A percentile compares a stretch with the other conserved stretches of the same genome.
These are phyloP conservation scores for Lachancea cidri DNA, from an alignment of 805 yeast species.

Conservation along the genomic window DNA sequence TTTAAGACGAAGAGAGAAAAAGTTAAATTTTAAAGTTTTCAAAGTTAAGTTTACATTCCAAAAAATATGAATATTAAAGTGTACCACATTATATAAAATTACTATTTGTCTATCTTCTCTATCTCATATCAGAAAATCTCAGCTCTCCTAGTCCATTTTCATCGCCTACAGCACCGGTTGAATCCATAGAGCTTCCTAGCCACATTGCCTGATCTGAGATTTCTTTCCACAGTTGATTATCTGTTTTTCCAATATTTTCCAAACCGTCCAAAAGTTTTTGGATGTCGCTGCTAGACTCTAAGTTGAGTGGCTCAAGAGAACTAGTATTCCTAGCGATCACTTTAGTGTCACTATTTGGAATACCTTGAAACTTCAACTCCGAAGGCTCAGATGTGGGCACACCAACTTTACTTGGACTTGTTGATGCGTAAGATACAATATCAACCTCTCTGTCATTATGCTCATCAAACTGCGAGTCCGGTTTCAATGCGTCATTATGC, in stretches of 20 bases:
- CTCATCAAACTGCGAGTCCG: constrained; percentile 19
- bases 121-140: constrained; percentile 1
- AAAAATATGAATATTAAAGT: no score
- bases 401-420: constrained; percentile 6
- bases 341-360: constrained; percentile 11
- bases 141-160: constrained; percentile 21
- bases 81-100: no score
- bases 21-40: no score
- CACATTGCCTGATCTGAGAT: constrained; percentile 74
- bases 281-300: constrained; percentile 35
- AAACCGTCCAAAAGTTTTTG: constrained; percentile 30
- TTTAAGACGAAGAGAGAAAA: no score
- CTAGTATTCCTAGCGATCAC: constrained; percentile 27
- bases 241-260: constrained; percentile 35
- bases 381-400: background rate
- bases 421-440: constrained; percentile 17
- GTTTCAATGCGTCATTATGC: constrained; percentile 43
- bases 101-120: no score
- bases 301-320: constrained; percentile 27
- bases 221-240: constrained; percentile 66
- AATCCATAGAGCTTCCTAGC: constrained; percentile 45
- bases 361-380: background rate
- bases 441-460: constrained; percentile 15
- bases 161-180: constrained; percentile 23
- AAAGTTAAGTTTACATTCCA: no score